These are phyloP conservation scores for Hibiscus syriacus DNA, from an alignment of 345 rosid species.

Conservation along the genomic window DNA sequence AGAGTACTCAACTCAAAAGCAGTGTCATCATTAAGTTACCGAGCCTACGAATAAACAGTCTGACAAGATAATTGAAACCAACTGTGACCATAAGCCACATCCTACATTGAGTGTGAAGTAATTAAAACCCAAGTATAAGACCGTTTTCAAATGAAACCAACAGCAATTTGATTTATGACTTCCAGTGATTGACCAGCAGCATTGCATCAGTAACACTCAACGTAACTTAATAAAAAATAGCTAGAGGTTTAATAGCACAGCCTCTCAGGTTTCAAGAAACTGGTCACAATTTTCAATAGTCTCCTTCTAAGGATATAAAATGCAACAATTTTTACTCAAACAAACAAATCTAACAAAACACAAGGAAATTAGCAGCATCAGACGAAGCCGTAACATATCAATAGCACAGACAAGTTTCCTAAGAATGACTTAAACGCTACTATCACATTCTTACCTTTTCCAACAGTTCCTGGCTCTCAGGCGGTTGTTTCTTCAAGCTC, in stretches of 20 bases:
- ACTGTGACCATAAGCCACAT: background rate
- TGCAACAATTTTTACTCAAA: background rate
- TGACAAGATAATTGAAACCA: background rate
- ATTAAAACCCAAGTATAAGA: background rate
- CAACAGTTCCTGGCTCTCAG: constrained; percentile 91
- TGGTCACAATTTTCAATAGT: background rate
- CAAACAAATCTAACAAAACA: background rate
- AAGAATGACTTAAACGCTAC: background rate
- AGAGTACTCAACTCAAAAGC: background rate
- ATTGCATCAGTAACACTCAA: background rate
- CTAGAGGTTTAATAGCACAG: background rate
- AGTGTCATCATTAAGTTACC: background rate
- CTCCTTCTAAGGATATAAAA: background rate
- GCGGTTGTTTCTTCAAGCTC: constrained; percentile 85
- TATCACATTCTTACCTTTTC: constrained; percentile 42
- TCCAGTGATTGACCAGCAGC: background rate
- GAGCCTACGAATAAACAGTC: background rate
- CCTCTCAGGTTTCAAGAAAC: background rate
- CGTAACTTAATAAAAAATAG: background rate
- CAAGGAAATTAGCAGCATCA: background rate
- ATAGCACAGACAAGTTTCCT: background rate
- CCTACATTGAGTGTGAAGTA: background rate
- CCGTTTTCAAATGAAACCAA: background rate
- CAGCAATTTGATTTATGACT: background rate
- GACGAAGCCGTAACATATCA: background rate